Evolutionary conservation across 345 rosid genomes (phyloP), one percentile per base, ranked within the genome.

Genomic region (Dimocarpus longan): DNA sequence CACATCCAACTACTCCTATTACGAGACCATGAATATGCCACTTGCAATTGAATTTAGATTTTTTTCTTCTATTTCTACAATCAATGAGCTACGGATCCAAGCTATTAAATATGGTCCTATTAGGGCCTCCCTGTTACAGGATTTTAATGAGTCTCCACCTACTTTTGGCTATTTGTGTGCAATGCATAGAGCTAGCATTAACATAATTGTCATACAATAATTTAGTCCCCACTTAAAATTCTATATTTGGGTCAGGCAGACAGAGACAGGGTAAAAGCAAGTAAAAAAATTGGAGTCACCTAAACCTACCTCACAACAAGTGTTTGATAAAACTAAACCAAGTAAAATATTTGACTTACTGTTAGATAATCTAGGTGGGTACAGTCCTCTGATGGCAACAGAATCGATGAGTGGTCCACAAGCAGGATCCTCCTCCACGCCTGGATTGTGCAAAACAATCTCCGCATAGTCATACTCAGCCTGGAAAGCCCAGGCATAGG

Each of bases 401-500:
- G 92, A 90, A 74, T 95, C 98, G 13, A 95, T 83, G 24, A 93
- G 90, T 0, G 98, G 97, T 10, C 98, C 98, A 64, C 98, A 95
- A 37, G 97, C 95, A 4, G 95, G 89, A 69, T 92, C 97, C 80
- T 93, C 98, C 68, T 93, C 98, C 15, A 88, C 87, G 6, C 98
- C 98, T 2, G 98, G 98, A 71, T 95, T 91, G 71, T 93, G 98
- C 43, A 93, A 87, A 21, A 88, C 83, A 2, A 93, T 50, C 82
- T 86, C 92, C 11, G 88, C 81, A 19, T 71, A 66, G 5, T 85
- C 82, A 0, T n/a, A 44, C 18, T 80, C 80, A 6, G 98, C 90
- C 24, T 82, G 81, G 64, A 90, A 95, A 0, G 91, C 95, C 98
- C 98, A 91, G 0, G 97, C 87, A 66, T 89, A 93, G 6, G 86